These are phyloP conservation scores for Boletus insuetus DNA, from an alignment of 768 basidiomycete species.

Conservation along the genomic window DNA sequence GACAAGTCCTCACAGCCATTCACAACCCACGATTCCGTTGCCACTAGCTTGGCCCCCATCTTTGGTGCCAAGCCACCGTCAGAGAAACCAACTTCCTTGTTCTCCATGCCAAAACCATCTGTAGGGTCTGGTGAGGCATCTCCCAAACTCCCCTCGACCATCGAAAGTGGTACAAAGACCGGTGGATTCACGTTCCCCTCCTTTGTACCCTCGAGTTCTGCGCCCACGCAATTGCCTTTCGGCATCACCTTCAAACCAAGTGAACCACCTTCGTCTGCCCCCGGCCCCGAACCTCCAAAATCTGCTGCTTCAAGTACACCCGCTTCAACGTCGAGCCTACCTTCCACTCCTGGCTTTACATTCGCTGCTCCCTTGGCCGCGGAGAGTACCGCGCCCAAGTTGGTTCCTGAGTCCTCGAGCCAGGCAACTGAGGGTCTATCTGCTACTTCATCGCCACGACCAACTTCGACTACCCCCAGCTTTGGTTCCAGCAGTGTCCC, in stretches of 20 bases:
- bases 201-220: slow-evolving; percentile 17
- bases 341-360: slow-evolving; percentile 19
- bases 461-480: slow-evolving; percentile 9
- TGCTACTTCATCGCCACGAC: slow-evolving; percentile 3
- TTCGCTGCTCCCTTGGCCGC: slow-evolving; percentile 8
- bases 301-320: slow-evolving; percentile 15
- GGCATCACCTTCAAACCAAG: slow-evolving; percentile 16
- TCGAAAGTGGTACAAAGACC: slow-evolving; percentile 18
- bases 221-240: slow-evolving; percentile 11
- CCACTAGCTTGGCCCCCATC: slow-evolving; percentile 11
- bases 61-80: slow-evolving; percentile 7
- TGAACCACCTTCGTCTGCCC: slow-evolving; percentile 14
- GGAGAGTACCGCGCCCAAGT: slow-evolving; percentile 8
- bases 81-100: slow-evolving; percentile 18
- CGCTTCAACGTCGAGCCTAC: slow-evolving; percentile 2
- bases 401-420: slow-evolving; percentile 2
- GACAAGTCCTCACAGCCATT: slow-evolving; percentile 34
- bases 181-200: slow-evolving; percentile 27
- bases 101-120: slow-evolving; percentile 37
- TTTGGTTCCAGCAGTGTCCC: slow-evolving; percentile 16
- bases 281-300: slow-evolving; percentile 24
- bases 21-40: background rate
- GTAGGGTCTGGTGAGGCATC: slow-evolving; percentile 18
- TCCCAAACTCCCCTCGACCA: slow-evolving; percentile 5
- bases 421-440: slow-evolving; percentile 13